Evolutionary conservation across 345 rosid genomes (phyloP).

Genomic region (Cardamine chenopodiifolia): DNA sequence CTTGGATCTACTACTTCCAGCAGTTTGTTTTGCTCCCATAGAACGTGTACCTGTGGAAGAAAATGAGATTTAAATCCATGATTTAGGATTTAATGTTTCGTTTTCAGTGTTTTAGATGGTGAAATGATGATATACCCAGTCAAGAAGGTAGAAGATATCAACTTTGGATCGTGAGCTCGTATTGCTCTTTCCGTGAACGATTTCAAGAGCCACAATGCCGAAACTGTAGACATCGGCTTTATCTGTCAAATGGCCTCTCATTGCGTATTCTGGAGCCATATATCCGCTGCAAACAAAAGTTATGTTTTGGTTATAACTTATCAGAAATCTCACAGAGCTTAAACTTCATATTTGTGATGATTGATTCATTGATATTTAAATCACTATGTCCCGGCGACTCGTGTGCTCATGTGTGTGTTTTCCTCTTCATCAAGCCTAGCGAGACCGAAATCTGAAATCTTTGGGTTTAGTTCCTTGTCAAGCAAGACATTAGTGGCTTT

Average conservation of each 20-base stretch:
- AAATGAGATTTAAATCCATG: neutral
- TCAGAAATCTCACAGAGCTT: neutral
- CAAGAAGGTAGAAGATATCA: slow-evolving; percentile 47
- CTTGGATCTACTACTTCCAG: slow-evolving; percentile 52
- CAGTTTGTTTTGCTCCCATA: slow-evolving; percentile 49
- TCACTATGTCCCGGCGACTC: slow-evolving; percentile 54
- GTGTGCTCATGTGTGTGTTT: slow-evolving; percentile 55
- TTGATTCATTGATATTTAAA: neutral
- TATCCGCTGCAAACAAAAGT: slow-evolving; percentile 40
- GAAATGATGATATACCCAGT: slow-evolving; percentile 39
- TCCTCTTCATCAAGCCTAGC: slow-evolving; percentile 58
- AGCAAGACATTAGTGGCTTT: slow-evolving; percentile 56
- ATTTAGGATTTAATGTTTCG: neutral
- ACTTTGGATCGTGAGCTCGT: slow-evolving; percentile 30
- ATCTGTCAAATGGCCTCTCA: slow-evolving; percentile 49
- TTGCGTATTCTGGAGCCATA: slow-evolving; percentile 58
- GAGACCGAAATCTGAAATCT: slow-evolving; percentile 55
- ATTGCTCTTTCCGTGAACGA: slow-evolving; percentile 50
- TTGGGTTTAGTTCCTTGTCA: slow-evolving; percentile 46
- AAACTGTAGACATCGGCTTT: slow-evolving; percentile 55
- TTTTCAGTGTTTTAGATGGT: neutral
- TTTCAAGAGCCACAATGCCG: slow-evolving; percentile 50
- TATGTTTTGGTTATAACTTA: neutral
- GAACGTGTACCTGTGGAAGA: slow-evolving; percentile 40
- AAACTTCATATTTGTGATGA: neutral